Percentiles rank a stretch among this genome's conserved stretches.
Conservation (phyloP, 768 basidiomycete species). For the Boletus rubropictus region DNA sequence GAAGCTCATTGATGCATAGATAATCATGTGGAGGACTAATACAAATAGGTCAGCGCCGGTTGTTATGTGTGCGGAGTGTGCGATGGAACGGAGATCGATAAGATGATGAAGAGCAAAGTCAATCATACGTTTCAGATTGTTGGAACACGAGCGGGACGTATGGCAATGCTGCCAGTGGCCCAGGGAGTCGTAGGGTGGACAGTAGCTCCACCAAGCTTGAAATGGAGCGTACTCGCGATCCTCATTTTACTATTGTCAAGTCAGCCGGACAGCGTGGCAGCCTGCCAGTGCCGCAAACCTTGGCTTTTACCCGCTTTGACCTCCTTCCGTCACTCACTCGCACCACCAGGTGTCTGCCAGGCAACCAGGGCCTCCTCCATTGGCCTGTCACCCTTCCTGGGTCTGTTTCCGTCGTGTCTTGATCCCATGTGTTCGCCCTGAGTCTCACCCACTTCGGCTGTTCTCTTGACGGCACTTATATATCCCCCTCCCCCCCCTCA, state of each 20-base stretch:
- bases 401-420: conserved; percentile 24
- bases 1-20: conserved; percentile 62
- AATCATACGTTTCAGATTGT: conserved; percentile 3
- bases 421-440: conserved; percentile 31
- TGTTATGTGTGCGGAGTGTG: neutral
- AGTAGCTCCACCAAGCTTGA: conserved; percentile 11
- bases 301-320: conserved; percentile 20
- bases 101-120: conserved; percentile 16
- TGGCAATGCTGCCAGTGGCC: no score
- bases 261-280: conserved; percentile 31
- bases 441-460: conserved; percentile 28
- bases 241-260: conserved; percentile 14
- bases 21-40: conserved; percentile 10
- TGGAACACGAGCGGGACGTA: neutral
- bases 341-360: conserved; percentile 27
- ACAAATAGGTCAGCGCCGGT: no score
- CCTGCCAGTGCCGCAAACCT: conserved; percentile 21
- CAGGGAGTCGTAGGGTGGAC: neutral
- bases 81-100: conserved; percentile 14
- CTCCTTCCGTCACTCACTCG: conserved; percentile 19
- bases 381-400: conserved; percentile 5
- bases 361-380: conserved; percentile 22
- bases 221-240: conserved; percentile 20
- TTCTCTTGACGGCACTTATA: conserved; percentile 27
- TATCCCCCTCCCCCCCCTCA: conserved; percentile 20